Conservation (phyloP, 1,139 yeast genomes). For the Yamadazyma atlantica region DNA sequence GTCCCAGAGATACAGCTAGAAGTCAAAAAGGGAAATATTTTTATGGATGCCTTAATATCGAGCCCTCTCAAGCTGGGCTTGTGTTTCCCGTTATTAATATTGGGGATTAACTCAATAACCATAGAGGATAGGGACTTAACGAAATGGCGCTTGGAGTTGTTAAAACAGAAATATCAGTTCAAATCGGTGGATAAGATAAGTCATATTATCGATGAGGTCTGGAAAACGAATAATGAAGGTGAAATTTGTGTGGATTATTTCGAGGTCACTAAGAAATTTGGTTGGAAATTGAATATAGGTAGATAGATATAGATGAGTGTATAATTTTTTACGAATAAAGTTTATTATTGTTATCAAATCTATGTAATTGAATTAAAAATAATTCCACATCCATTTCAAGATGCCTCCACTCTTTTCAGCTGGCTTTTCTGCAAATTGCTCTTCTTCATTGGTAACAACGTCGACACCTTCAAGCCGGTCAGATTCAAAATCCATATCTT, state of each 20-base stretch:
- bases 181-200: conserved; percentile 6
- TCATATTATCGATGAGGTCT: conserved; percentile 7
- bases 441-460: background rate
- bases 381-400: background rate
- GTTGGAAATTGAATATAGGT: conserved; percentile 13
- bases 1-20: conserved; percentile 10
- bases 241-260: conserved; percentile 11
- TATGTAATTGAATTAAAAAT: background rate
- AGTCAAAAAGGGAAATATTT: conserved; percentile 1
- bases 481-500: conserved; percentile 61
- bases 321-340: too few relatives aligned
- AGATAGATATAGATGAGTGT: conserved; percentile 6
- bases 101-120: conserved; percentile 6
- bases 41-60: conserved; percentile 4
- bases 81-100: conserved; percentile 9
- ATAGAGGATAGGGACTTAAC: conserved; percentile 2
- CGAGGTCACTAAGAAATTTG: conserved; percentile 10
- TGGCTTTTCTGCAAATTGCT: background rate
- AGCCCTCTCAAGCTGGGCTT: conserved; percentile 8
- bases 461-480: conserved; percentile 29
- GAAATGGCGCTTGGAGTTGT: background rate
- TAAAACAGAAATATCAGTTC: conserved; percentile 7
- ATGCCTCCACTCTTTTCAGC: background rate
- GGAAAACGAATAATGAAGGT: conserved; percentile 10
- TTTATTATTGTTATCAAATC: too few relatives aligned